Base-by-base conservation (phyloP, 2,329 filamentous ascomycete genomes). In the Samsoniella hepiali region DNA sequence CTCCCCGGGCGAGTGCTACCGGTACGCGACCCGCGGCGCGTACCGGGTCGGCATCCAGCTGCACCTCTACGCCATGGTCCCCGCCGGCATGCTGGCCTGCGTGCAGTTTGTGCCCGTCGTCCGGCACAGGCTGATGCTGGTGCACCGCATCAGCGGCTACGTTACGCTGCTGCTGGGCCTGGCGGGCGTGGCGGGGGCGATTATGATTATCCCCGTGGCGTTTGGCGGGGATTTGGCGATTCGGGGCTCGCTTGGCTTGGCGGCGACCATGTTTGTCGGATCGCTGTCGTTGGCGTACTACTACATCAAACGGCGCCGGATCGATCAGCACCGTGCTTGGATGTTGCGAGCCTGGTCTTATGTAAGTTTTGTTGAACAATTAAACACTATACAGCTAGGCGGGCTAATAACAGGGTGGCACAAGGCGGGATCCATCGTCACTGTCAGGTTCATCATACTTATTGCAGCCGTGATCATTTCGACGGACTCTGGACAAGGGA, bases 71-170 rank as follows among this genome's bases (percentile, higher is more conserved):
- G 66, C 70, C 32, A 74, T 82, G 32, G 67, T 84, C 1, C 80
- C 80, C 0, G 79, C 74, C 0, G 72, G 70, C 5, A 65, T 82
- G 5, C 72, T 83, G 1, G 74, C 74, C 7, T 74, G 74, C 63
- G 69, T 79, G 32, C 81, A 83, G 72, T 84, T 84, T 66, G 68
- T 81, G 4, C 81, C 81, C 2, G 62, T 71, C 6, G 71, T 81
- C 40, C 74, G 79, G 1, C 77, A 82, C 67, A 81, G 78, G 64
- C 66, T 73, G 54, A 73, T 84, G 0, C 63, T 83, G 2, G 70
- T 87, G 34, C 86, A 89, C 69, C 81, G 86, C 1, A 76, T 88
- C 63, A 84, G 82, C 62, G 86, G 86, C 1, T 87, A 88, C 67
- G n/a, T 81, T 5, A 71, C 85, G 58, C 65, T 84, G 0, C 49